Evolutionary conservation across 1,284 basidiomycete genomes (phyloP).

Genomic region (Ustilago trichophora): DNA sequence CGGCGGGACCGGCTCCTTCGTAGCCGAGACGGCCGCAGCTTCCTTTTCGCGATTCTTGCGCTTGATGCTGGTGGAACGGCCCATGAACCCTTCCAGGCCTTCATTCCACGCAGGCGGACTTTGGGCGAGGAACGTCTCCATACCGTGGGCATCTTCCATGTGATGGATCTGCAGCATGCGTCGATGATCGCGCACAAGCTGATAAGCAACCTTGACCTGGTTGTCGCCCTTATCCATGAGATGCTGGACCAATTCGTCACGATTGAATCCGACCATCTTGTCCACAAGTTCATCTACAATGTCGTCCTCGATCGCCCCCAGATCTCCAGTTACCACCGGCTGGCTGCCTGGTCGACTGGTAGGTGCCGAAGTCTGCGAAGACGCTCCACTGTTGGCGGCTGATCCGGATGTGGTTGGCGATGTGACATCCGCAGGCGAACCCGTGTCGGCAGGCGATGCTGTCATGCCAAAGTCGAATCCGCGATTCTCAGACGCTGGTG

Average conservation of each 20-base stretch:
- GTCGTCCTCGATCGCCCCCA: constrained; percentile 88
- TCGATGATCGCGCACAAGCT: constrained; percentile 88
- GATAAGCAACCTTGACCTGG: constrained; percentile 94
- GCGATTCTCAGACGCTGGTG: constrained; percentile 69
- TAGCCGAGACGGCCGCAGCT: constrained; percentile 1
- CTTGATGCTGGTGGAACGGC: constrained; percentile 51
- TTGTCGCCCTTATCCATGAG: constrained; percentile 87
- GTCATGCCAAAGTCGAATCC: constrained; percentile 71
- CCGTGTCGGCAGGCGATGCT: constrained; percentile 25
- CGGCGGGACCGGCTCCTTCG: constrained; percentile 22
- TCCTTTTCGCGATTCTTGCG: constrained; percentile 29
- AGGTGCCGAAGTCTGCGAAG: constrained; percentile 26
- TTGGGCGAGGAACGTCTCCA: constrained; percentile 70
- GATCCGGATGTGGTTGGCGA: constrained; percentile 18
- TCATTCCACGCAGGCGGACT: constrained; percentile 71
- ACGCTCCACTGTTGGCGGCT: constrained; percentile 20
- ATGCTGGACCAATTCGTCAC: constrained; percentile 85
- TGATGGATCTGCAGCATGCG: constrained; percentile 77
- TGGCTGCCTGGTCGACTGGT: constrained; percentile 30
- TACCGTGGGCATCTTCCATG: constrained; percentile 62
- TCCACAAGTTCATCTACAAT: constrained; percentile 83
- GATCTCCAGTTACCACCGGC: constrained; percentile 63
- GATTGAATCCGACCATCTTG: constrained; percentile 79
- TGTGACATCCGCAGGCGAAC: constrained; percentile 25
- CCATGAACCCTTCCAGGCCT: constrained; percentile 64